These are phyloP conservation scores for Nasturtium officinale DNA, from an alignment of 345 rosid genomes.

Conservation along the genomic window DNA sequence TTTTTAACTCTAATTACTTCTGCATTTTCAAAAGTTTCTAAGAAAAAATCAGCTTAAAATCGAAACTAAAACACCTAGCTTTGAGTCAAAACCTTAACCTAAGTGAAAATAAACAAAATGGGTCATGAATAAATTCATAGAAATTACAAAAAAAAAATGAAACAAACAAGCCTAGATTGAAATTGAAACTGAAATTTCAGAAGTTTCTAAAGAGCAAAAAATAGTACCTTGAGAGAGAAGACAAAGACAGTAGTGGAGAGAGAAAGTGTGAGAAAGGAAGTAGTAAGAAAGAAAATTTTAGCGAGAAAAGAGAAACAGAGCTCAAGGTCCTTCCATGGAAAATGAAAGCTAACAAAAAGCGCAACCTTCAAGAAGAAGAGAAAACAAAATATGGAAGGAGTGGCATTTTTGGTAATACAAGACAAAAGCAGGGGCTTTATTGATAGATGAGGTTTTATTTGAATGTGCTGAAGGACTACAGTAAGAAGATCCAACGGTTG, in stretches of 20 bases:
- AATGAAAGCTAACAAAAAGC: conserved; percentile 54
- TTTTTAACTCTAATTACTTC: not conserved
- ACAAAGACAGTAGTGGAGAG: conserved; percentile 33
- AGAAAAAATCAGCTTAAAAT: not conserved
- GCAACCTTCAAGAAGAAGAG: conserved; percentile 42
- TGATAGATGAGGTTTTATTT: not conserved
- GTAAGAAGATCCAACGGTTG: conserved; percentile 44
- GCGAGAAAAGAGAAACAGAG: conserved; percentile 37
- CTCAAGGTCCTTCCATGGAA: conserved; percentile 66
- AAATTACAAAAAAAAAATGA: not conserved
- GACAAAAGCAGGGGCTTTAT: conserved; percentile 28
- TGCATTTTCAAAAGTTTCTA: not conserved
- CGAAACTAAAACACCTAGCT: not conserved
- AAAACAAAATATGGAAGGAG: conserved; percentile 25
- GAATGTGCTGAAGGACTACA: not conserved
- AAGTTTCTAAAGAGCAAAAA: not conserved
- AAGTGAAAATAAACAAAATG: not conserved
- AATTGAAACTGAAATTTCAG: not conserved
- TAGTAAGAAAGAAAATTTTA: conserved; percentile 12
- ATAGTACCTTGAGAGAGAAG: conserved; percentile 18
- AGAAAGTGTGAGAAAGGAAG: not conserved
- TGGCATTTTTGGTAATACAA: conserved; percentile 27
- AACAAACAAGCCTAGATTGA: conserved; percentile 4
- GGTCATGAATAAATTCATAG: not conserved
- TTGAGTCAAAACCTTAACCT: not conserved